These are phyloP conservation scores for Argentina anserina DNA, from an alignment of 306 rosid genomes.

Conservation along the genomic window DNA sequence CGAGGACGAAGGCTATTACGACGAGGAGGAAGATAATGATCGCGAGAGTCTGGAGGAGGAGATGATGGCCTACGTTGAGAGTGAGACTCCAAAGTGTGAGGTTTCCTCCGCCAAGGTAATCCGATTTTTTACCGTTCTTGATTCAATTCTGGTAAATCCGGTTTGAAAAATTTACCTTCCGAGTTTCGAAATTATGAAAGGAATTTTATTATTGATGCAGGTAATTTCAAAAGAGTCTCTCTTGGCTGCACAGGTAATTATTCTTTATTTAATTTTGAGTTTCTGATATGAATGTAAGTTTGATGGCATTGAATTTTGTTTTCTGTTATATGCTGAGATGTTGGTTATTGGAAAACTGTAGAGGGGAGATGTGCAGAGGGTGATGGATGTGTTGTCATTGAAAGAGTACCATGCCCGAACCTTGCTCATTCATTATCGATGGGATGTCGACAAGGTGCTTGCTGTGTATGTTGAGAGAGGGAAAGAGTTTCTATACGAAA, in stretches of 20 bases:
- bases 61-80: conserved; percentile 14
- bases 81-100: not conserved
- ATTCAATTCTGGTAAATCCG: not conserved
- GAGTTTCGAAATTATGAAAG: too few species aligned
- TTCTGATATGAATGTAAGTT: not conserved
- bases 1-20: conserved; percentile 11
- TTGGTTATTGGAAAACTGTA: conserved; percentile 9
- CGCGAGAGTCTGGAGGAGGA: not conserved
- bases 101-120: conserved; percentile 19
- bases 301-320: not conserved
- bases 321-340: not conserved
- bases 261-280: not conserved
- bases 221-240: conserved; percentile 29
- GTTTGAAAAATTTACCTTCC: not conserved
- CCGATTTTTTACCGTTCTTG: not conserved
- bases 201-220: too few species aligned
- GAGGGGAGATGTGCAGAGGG: conserved; percentile 31
- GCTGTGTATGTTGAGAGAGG: conserved; percentile 33
- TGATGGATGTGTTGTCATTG: conserved; percentile 38
- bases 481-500: conserved; percentile 20
- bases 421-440: conserved; percentile 39
- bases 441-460: conserved; percentile 40
- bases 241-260: conserved; percentile 29
- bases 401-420: conserved; percentile 40
- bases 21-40: conserved; percentile 15